Evolutionary conservation across 148 eudicot species (phyloP).

Genomic region (Chenopodium berlandieri): DNA sequence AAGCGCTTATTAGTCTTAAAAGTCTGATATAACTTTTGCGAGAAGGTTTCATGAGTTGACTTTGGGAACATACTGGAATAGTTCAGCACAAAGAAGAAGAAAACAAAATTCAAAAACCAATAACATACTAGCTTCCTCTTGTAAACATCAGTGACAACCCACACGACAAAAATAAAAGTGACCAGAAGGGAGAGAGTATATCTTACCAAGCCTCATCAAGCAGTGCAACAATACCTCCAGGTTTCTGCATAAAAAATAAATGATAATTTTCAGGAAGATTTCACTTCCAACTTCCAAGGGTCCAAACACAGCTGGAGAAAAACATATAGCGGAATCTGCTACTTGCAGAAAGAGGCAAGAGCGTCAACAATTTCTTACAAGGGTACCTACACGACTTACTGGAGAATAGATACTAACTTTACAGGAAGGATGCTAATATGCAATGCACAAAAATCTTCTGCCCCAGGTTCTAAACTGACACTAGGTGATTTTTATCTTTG

Average conservation of each 20-base stretch:
- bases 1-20: slow-evolving; percentile 81
- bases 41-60: slow-evolving; percentile 95
- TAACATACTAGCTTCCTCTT: background rate
- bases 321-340: background rate
- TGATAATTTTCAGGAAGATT: background rate
- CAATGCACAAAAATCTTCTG: background rate
- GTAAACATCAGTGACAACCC: background rate
- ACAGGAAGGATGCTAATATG: background rate
- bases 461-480: background rate
- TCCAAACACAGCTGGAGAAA: background rate
- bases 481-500: background rate
- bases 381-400: background rate
- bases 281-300: background rate
- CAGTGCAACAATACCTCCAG: slow-evolving; percentile 92
- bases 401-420: background rate
- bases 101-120: slow-evolving; percentile 12
- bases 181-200: slow-evolving; percentile 10
- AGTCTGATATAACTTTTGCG: slow-evolving; percentile 91
- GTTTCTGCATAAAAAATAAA: slow-evolving; percentile 68
- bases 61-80: slow-evolving; percentile 95
- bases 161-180: background rate
- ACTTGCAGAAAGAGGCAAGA: background rate
- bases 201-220: slow-evolving; percentile 99
- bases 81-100: slow-evolving; percentile 9
- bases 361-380: background rate